Percentiles rank a stretch among this genome's conserved stretches.
These are phyloP conservation scores for Umbelopsis ramanniana DNA, from an alignment of 192 early-diverging fungal species.

Conservation along the genomic window DNA sequence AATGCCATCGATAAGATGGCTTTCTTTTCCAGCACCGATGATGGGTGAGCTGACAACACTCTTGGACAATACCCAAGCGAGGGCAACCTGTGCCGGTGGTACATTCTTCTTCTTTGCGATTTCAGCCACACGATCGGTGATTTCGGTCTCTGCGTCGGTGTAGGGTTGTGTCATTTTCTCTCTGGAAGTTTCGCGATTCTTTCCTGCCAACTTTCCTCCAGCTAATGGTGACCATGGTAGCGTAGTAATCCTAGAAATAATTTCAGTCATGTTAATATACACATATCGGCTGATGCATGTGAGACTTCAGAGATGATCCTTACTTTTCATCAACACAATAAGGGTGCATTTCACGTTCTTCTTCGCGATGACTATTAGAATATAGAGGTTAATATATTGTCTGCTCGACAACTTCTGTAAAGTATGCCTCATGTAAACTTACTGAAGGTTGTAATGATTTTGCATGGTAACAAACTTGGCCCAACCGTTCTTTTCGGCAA, in stretches of 20 bases:
- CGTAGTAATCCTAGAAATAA: slow-evolving; percentile 16
- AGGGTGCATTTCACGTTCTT: slow-evolving; percentile 46
- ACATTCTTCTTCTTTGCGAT: slow-evolving; percentile 28
- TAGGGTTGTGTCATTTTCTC: background rate
- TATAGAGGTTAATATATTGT: too few species aligned
- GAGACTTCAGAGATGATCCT: background rate
- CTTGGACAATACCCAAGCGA: slow-evolving; percentile 34
- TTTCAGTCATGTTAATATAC: background rate
- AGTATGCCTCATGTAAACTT: background rate
- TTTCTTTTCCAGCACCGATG: slow-evolving; percentile 32
- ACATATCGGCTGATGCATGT: background rate
- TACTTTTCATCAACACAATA: slow-evolving; percentile 38
- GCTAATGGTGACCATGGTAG: slow-evolving; percentile 40
- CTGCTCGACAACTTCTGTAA: background rate
- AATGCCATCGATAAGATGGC: slow-evolving; percentile 27
- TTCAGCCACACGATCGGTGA: slow-evolving; percentile 30
- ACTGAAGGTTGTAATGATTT: slow-evolving; percentile 14
- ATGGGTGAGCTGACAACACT: slow-evolving; percentile 30
- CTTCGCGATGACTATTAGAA: slow-evolving; percentile 33
- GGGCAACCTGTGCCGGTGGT: slow-evolving; percentile 26
- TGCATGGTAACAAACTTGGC: slow-evolving; percentile 42
- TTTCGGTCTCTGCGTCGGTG: background rate
- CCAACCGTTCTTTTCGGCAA: slow-evolving; percentile 46
- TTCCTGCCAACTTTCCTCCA: slow-evolving; percentile 31
- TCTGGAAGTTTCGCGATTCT: slow-evolving; percentile 28